Base-by-base conservation (phyloP, 1,139 yeast species). In the Debaryomycetaceae sp. region DNA sequence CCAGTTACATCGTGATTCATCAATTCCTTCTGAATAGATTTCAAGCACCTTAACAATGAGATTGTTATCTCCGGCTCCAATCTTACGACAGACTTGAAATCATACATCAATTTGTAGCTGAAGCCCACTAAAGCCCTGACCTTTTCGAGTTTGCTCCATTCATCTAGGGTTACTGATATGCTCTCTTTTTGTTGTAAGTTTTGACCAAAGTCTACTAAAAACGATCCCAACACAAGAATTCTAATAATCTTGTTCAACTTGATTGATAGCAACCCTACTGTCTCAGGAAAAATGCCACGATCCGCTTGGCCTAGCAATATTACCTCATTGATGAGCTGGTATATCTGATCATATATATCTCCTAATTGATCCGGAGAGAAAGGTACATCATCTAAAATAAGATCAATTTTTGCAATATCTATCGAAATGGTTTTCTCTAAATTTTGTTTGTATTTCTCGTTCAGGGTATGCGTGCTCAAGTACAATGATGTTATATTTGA, bases 371-470 rank as follows among this genome's bases (percentile, higher is more conserved):
- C 38, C 6, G 35, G 33, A 24, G 41, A 20, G 38, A 46, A 44
- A 6, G 49, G 48, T 35, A 44, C 45, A 22, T 54, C 56, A 37
- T 48, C 47, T 3, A 56, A 42, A 17, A 51, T 39, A 23, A 48
- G 34, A 24, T 55, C 56, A 14, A 58, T 49, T 38, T 50, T 48
- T n/a, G 58, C 60, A 34, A 55, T 49, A 8, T 46, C 48, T 23
- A 52, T 54, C n/a, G 59, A 56, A 9, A 58, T 45, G 8, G 51
- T 56, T 41, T 50, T 55, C 4, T 41, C 44, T 4, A 56, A 53
- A 20, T 44, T 29, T 6, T 43, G 42, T 14, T 22, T 37, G 39
- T 23, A 37, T 31, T 40, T n/a, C 23, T 39, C 41, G 22, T 27
- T 42, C 24, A 42, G 35, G 11, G 44, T 38, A 6, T 35, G 38